Base-by-base conservation (phyloP, 441 rosid species). In the Mallotus repandus region DNA sequence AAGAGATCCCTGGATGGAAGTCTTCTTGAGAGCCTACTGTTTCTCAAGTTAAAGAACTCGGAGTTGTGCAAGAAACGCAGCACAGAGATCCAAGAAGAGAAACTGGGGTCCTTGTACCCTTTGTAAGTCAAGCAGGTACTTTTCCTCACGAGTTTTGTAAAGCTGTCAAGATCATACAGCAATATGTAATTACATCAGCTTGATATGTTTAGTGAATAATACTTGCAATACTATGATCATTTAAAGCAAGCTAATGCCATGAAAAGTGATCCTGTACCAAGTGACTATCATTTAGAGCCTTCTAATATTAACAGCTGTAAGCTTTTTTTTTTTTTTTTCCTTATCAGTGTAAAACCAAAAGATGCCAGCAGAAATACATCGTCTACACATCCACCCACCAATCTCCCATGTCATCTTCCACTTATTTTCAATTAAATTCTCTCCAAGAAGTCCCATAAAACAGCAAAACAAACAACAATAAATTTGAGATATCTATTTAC, bases 31-130 rank as follows among this genome's bases (percentile, higher is more conserved):
- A 77, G 61, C 60, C 70, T 74, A 63, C 18, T 22, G 61, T 25
- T 66, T 21, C 71, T 22, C 74, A 18, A 9, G 45, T 74, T 82
- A 88, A 45, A 93, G 93, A 66, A 96, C 98, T 46, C 94, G 95
- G 7, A 96, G 98, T 82, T 96, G 96, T 1, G 98, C 91, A 41
- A 96, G 97, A 79, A 96, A 96, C 14, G 98, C 95, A 9, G 99
- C 98, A 45, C 99, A 96, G 49, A 96, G 94, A 82, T 96, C 99
- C 87, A 96, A 77, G 85, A 96, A 96, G 32, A 96, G 93, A 79
- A 96, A 88, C 80, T 96, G 97, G n/a, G 99, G 97, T 4, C 99
- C 98, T 67, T 86, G 91, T 75, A 96, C 96, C 85, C 98, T 87
- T 82, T 91, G 98, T 50, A 96, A 87, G 83, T 96, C 98, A 5